Base-by-base conservation (phyloP, 2,329 filamentous ascomycete genomes). In the Phialophora expanda region DNA sequence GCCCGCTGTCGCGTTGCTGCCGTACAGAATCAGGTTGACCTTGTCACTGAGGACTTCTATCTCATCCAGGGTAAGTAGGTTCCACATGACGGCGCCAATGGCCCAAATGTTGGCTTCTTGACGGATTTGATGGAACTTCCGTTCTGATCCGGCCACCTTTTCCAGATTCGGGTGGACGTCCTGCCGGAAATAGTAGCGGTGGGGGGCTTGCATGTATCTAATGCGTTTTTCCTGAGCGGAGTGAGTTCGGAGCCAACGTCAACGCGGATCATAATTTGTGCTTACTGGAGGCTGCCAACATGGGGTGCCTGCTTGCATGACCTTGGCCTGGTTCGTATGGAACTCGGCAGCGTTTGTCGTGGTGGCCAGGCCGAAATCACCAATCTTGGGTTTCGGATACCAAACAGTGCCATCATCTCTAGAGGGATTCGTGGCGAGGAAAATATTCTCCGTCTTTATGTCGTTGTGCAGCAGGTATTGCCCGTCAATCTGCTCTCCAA, bases 391-490 rank as follows among this genome's bases (percentile, higher is more conserved):
- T n/a, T 67, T 32, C 7, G 69, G 66, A 61, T 69, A 70, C 46
- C 38, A 54, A 9, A 53, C 24, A 1, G 41, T 44, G 8, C 30
- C 38, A 2, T 56, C 34, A 34, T 63, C 48, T 56, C 17, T 50
- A 24, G 20, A 26, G 11, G 59, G 24, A 46, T 62, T 62, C 9
- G 24, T 48, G 32, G 41, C 64, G 20, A 66, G 55, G 56, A 66
- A 61, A 14, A 63, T 66, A 22, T 68, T 68, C 12, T 64, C 61
- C 28, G 61, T 46, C 32, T 67, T 69, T 32, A 70, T 66, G 30
- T 70, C 69, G 14, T 61, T 66, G 32, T 70, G 69, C 4, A 70
- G 53, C 28, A 70, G 44, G 50, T 64, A 67, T 30, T 59, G 58
- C 2, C 59, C 56, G 2, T 38, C 28, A 3, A 56, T 28, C 4